These are phyloP conservation scores for Geranium incanum DNA, from an alignment of 441 rosid genomes.

Conservation along the genomic window DNA sequence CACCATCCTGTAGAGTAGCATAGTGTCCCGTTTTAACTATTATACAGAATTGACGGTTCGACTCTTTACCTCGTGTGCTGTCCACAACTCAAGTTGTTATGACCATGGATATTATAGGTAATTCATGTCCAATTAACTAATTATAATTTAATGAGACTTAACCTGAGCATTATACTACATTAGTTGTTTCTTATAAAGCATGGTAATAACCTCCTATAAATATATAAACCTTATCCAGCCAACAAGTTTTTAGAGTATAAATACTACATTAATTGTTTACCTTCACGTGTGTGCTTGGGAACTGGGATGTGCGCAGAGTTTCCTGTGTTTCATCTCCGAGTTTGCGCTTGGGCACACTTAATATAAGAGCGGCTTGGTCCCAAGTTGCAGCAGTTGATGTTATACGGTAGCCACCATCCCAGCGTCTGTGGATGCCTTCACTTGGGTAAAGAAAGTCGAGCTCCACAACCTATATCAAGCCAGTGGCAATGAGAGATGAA, in stretches of 20 bases:
- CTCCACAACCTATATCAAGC: slow-evolving; percentile 68
- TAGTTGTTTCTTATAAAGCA: too few species aligned
- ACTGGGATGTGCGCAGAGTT: slow-evolving; percentile 90
- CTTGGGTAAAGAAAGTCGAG: slow-evolving; percentile 73
- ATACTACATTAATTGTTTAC: slow-evolving; percentile 28
- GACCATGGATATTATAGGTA: too few species aligned
- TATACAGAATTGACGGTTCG: not conserved
- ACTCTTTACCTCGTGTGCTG: not conserved
- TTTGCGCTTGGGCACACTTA: slow-evolving; percentile 89
- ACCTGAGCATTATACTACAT: too few species aligned
- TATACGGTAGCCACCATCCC: slow-evolving; percentile 89
- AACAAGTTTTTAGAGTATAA: not conserved
- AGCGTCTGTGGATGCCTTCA: slow-evolving; percentile 94
- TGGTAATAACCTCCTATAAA: not conserved
- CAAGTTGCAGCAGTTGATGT: slow-evolving; percentile 91
- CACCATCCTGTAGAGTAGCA: not conserved
- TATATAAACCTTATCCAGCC: not conserved
- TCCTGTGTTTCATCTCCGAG: slow-evolving; percentile 92
- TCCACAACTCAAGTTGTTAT: too few species aligned
- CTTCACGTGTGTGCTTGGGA: slow-evolving; percentile 96
- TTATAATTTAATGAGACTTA: too few species aligned
- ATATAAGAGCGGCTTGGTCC: slow-evolving; percentile 88
- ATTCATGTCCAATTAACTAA: too few species aligned
- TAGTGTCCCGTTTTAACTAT: not conserved
- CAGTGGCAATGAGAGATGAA: slow-evolving; percentile 6